A percentile compares a stretch with the other conserved stretches of the same genome.
Evolutionary conservation across 768 basidiomycete species (phyloP).

Genomic region (Podaxis sp.): DNA sequence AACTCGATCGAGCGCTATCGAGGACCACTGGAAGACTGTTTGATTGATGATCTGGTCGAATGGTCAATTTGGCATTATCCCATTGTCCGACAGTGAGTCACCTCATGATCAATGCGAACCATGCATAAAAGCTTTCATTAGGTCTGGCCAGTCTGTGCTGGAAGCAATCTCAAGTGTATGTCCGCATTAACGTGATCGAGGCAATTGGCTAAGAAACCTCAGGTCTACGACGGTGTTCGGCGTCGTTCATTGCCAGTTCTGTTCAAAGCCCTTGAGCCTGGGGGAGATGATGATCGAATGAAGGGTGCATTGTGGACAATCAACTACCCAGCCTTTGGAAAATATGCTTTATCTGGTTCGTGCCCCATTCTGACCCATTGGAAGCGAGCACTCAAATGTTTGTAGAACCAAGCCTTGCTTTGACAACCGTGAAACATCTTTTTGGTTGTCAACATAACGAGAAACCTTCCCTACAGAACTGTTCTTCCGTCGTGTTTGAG

Average conservation of each 20-base stretch:
- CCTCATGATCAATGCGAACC: conserved; percentile 2
- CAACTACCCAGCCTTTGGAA: conserved; percentile 62
- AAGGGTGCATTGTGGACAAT: conserved; percentile 87
- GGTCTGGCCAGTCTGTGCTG: conserved; percentile 47
- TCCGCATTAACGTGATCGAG: neutral
- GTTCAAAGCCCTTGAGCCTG: conserved; percentile 59
- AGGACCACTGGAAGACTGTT: conserved; percentile 52
- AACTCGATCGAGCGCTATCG: conserved; percentile 70
- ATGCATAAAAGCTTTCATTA: conserved; percentile 26
- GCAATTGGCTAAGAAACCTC: neutral
- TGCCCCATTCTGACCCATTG: neutral
- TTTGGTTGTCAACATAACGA: conserved; percentile 82
- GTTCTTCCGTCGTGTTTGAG: conserved; percentile 61
- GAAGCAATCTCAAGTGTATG: conserved; percentile 52
- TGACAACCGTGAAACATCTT: conserved; percentile 56
- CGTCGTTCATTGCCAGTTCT: conserved; percentile 58
- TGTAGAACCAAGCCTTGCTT: conserved; percentile 61
- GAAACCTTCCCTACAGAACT: conserved; percentile 82
- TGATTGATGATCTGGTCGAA: conserved; percentile 70
- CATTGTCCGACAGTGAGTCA: conserved; percentile 43
- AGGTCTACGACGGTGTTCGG: conserved; percentile 71
- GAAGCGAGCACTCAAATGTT: neutral
- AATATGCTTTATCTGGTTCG: conserved; percentile 48
- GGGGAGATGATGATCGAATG: conserved; percentile 85
- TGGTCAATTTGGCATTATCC: conserved; percentile 83